Base-by-base conservation (phyloP, 768 basidiomycete genomes). In the Panaeolus papilionaceus region DNA sequence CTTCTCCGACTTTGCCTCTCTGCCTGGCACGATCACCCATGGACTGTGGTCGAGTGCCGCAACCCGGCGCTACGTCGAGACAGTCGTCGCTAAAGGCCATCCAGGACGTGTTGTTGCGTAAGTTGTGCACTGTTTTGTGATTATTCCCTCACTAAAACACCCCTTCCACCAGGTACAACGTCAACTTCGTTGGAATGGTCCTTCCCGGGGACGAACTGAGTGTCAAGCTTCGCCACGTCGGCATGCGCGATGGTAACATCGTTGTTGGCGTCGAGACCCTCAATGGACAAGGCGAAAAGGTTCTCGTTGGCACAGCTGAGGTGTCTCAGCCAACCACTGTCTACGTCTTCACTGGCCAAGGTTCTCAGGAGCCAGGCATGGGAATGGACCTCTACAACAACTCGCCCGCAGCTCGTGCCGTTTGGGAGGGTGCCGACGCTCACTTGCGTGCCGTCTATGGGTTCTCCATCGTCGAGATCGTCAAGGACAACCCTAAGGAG, bases 281-380 rank as follows among this genome's bases (percentile, higher is more conserved):
- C 77, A 98, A 98, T 79, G 83, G 86, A 66, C 86, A 85, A 18
- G 95, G 94, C 45, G 94, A 96, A 78, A 98, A 94, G 81, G 95
- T 99, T 66, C 83, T 99, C 38, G 89, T 92, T 70, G 98, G 98
- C 42, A 88, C 93, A 14, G 95, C 96, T 2, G 95, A 99, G 78
- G 95, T 99, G 68, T 89, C 89, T 2, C 98, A 99, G 77, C 91
- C 96, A 1, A 85, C 88, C 18, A 97, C 96, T 5, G 95, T 94
- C 39, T 99, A 98, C 71, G 95, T 98, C 72, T 99, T 99, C 85
- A 99, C 97, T 45, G 97, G 97, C 38, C 97, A 99, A 77, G 97
- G 97, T 65, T 98, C 96, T 6, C 97, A 99, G 77, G 97, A 99
- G 79, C 90, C 91, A 58, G 95, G 97, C 20, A 99, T 99, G 98